Conservation (phyloP, 805 yeast genomes). For the Saccharomycopsis amapae region DNA sequence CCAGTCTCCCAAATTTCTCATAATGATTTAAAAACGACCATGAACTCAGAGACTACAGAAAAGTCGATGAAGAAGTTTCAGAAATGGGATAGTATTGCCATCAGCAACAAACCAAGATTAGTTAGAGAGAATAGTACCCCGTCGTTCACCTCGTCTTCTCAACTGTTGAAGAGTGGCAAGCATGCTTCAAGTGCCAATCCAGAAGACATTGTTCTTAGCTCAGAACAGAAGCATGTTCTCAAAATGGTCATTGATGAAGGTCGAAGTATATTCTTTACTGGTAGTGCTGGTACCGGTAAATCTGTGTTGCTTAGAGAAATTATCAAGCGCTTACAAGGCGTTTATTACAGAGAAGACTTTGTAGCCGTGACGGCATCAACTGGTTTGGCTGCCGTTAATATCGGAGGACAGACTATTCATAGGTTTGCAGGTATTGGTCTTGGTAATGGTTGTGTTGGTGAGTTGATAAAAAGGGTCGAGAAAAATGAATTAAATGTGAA, state of each 20-base stretch:
- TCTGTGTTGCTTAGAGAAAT: conserved; percentile 61
- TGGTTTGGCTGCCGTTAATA: conserved; percentile 90
- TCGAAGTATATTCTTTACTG: conserved; percentile 63
- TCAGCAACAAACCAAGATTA: conserved; percentile 6
- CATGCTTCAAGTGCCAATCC: background rate
- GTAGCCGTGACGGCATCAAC: conserved; percentile 95
- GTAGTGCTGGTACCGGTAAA: conserved; percentile 87
- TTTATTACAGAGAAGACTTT: conserved; percentile 35
- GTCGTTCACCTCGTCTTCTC: background rate
- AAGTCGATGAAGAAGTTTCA: conserved; percentile 10
- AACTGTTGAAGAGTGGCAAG: no score
- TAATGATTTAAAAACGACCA: conserved; percentile 2
- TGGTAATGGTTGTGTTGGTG: conserved; percentile 46
- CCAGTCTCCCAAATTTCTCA: no score
- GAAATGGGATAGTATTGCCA: conserved; percentile 1
- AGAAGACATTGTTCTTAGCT: conserved; percentile 27
- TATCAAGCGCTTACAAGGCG: conserved; percentile 42
- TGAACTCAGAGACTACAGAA: conserved; percentile 1
- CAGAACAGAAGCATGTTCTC: conserved; percentile 48
- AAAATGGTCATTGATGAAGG: conserved; percentile 44
- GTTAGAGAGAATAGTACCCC: background rate
- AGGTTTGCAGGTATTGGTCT: conserved; percentile 81
- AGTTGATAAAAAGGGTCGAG: conserved; percentile 42
- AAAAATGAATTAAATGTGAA: conserved; percentile 36
- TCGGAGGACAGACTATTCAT: conserved; percentile 87